Evolutionary conservation across 176 grass and related monocot species (phyloP), one percentile per base, ranked within the genome.

Genomic region (Saccharum officinarum): DNA sequence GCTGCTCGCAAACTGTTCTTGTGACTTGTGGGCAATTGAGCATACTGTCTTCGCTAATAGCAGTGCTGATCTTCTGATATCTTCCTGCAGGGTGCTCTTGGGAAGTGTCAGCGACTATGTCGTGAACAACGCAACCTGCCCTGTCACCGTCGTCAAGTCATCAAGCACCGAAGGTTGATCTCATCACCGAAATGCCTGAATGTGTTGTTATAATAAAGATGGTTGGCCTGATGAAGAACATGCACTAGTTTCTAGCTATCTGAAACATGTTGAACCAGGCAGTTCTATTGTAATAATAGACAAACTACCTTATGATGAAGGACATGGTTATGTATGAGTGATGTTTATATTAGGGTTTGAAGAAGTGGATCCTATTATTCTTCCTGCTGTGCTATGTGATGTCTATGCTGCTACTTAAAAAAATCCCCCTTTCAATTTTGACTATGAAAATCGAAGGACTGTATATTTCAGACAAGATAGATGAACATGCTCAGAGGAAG

Each of bases 31-130:
- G 4, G 37, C 6, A 6, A 38, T 38, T 38, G 8, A 0, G 6
- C 42, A 67, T 54, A 3, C 63, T 71, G 3, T 60, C 33, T 17
- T 62, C 8, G 8, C n/a, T 31, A 33, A 25, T n/a, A 22, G 12
- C 16, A 30, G 34, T 69, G 67, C 49, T 78, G 23, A 83, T 74
- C 4, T 41, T 61, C 85, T 47, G 40, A 40, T 88, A 13, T 80
- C 17, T 74, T 39, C 17, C 11, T 94, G 81, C 86, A 99, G 97
- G 92, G 88, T 94, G 67, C 73, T 99, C 50, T 59, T 99, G 80
- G 97, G 97, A 14, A 99, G 97, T 12, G 97, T 99, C 5, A 98
- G 97, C 22, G 92, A 94, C 42, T 92, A 86, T n/a, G 90, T 99
- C 4, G 93, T 99, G 69, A 96, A 92, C 80, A 86, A 99, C 7